Evolutionary conservation across 2,329 filamentous ascomycete species (phyloP), one percentile per base, ranked within the genome.

Genomic region (Leptographium wingfieldii): DNA sequence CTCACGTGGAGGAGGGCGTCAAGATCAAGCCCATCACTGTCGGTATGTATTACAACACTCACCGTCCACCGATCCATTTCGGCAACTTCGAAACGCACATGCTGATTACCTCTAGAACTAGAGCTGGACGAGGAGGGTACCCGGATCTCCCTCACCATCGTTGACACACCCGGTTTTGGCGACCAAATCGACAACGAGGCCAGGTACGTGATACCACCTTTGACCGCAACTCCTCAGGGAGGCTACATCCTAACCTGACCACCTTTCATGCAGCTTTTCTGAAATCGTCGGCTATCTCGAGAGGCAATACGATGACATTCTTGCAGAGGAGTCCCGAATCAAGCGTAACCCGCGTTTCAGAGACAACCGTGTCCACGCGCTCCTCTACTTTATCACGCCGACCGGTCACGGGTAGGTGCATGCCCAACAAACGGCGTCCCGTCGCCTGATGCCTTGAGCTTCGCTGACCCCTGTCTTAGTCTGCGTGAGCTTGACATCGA

Each of bases 261-360:
- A 64, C 52, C 12, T 48, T 54, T 67, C 62, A 58, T 60, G 60
- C 67, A 95, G 91, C 79, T 99, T 99, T 74, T 87, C 88, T 69
- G 94, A 97, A 77, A 99, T 99, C 70, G 92, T 96, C 68, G 92
- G 92, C 68, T 96, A 95, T 77, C 89, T 99, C 70, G 94, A 99
- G 82, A 86, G 92, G 78, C 92, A 99, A 84, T 97, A 97, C 76
- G 94, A 99, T 76, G 92, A 97, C 74, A 97, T 99, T 81, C 84
- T 99, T 69, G 92, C 94, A 64, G 92, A 97, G 79, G 94, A 99
- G 80, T 97, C 94, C 70, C 90, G 94, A 80, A 99, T 99, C 82
- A 99, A 99, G 89, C 94, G 94, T 91, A 99, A 99, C 80, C 94
- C 94, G 68, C 87, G 94, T 71, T 99, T 99, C 87, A 87, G 94